phyloP scores from a whole-genome alignment of 768 basidiomycete species.

The Porpolomopsis calyptriformis region DNA sequence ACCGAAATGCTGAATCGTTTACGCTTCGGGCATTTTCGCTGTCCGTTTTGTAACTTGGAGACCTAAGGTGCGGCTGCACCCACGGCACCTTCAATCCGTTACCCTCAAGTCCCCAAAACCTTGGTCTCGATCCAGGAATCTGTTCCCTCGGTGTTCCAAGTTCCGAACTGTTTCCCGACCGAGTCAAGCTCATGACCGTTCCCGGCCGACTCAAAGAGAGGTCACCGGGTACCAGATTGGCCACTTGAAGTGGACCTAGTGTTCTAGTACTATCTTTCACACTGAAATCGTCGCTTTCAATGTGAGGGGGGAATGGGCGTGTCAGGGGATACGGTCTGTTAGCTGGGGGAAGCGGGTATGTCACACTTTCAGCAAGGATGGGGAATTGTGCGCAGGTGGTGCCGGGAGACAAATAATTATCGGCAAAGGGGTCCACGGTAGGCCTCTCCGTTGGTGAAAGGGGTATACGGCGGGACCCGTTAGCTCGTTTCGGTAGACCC shows the following conservation, averaged over 20 bases:
- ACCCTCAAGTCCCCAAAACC: slow-evolving; percentile 23
- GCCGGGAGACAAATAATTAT: slow-evolving; percentile 12
- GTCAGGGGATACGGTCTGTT: slow-evolving; percentile 14
- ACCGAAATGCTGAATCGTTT: slow-evolving; percentile 9
- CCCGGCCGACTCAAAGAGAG: slow-evolving; percentile 25
- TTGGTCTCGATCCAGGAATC: slow-evolving; percentile 17
- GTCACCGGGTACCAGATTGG: slow-evolving; percentile 41
- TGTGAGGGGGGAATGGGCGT: slow-evolving; percentile 22
- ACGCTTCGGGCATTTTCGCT: background rate
- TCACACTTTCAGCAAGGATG: slow-evolving; percentile 12
- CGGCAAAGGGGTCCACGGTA: slow-evolving; percentile 14
- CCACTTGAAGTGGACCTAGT: slow-evolving; percentile 36
- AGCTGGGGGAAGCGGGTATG: slow-evolving; percentile 15
- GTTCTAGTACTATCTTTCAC: slow-evolving; percentile 21
- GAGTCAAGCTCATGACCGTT: slow-evolving; percentile 14
- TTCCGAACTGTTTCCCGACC: background rate
- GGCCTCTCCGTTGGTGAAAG: slow-evolving; percentile 13
- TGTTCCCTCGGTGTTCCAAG: slow-evolving; percentile 18
- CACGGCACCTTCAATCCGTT: slow-evolving; percentile 25
- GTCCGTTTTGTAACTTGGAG: background rate
- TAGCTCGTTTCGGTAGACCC: slow-evolving; percentile 29
- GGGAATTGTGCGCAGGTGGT: slow-evolving; percentile 16
- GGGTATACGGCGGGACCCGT: slow-evolving; percentile 15
- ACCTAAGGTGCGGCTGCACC: slow-evolving; percentile 12
- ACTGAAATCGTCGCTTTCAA: slow-evolving; percentile 17